Base-by-base conservation (phyloP, 495 filamentous ascomycete species). In the Daldinia vernicosa region DNA sequence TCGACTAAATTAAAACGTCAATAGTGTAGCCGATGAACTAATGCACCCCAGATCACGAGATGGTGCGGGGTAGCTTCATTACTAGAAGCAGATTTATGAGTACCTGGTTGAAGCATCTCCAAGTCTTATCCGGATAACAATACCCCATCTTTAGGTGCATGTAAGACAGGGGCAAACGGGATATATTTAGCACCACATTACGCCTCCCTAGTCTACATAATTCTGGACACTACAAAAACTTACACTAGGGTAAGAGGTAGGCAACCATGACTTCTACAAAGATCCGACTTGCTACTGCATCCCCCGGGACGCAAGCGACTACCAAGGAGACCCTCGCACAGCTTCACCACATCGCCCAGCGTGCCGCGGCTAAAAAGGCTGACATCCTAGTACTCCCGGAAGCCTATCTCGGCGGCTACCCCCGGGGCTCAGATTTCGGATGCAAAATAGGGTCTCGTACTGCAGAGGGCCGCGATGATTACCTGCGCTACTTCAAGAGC, bases 341-440 rank as follows among this genome's bases (percentile, higher is more conserved):
- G 11, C 87, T 97, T 17, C 80, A 86, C 52, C 65, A 75, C 11
- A 87, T 89, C 19, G 86, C 89, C 28, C 64, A 63, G 1, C 63
- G 70, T 3, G 91, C 91, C 4, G 81, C 84, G 0, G 59, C 61
- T 1, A 75, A 81, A n/a, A 84, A 86, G 30, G 85, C 92, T 27
- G 86, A 95, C 74, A 85, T 98, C 56, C 80, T 98, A 17, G 88
- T 98, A 45, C 95, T 97, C 71, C 95, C 95, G 0, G 95, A 98
- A 82, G 95, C 95, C 27, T 98, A 93, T 77, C 85, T 98, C 0
- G 95, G 95, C 19, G 95, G 95, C 8, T 98, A 98, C 74, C 95
- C 95, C 14, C 90, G 95, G 24, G 91, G 91, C n/a, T 89, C 88
- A 63, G 81, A 82, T 52, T 97, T 97, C 71, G 94, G 93, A 12